Evolutionary conservation across 1,284 basidiomycete genomes (phyloP).

Genomic region (Rhodotorula sp.): DNA sequence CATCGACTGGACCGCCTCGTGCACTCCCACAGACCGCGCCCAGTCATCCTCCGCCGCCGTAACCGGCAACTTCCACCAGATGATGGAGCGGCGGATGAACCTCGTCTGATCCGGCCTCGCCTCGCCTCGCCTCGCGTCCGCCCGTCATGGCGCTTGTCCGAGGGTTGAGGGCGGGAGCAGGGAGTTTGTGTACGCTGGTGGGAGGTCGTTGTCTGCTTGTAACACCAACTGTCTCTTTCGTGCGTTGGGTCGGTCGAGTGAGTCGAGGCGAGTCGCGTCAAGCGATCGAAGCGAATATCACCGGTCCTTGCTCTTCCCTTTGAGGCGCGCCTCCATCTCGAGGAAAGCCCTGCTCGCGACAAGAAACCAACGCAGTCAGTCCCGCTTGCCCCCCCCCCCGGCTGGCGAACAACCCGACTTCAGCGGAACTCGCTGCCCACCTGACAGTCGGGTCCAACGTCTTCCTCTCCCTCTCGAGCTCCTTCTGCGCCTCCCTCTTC

Average conservation of each 20-base stretch:
- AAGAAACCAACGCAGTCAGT: background rate
- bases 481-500: conserved; percentile 15
- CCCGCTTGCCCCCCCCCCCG: background rate
- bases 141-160: too few species aligned
- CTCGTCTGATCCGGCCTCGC: conserved; percentile 2
- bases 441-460: conserved; percentile 21
- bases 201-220: background rate
- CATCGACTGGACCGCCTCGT: too few species aligned
- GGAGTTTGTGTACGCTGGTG: too few species aligned
- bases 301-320: conserved; percentile 15
- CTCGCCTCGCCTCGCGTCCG: too few species aligned
- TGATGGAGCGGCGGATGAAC: conserved; percentile 36
- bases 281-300: background rate
- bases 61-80: conserved; percentile 34
- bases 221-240: background rate
- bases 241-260: background rate
- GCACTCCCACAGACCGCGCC: conserved; percentile 5
- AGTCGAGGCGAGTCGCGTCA: background rate
- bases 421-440: background rate
- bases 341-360: conserved; percentile 28
- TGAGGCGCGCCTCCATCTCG: conserved; percentile 39
- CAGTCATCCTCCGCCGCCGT: conserved; percentile 7
- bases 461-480: conserved; percentile 5
- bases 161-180: too few species aligned
- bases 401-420: background rate